These are phyloP conservation scores for Leishmania turanica DNA, from an alignment of 208 protist genomes.

Conservation along the genomic window DNA sequence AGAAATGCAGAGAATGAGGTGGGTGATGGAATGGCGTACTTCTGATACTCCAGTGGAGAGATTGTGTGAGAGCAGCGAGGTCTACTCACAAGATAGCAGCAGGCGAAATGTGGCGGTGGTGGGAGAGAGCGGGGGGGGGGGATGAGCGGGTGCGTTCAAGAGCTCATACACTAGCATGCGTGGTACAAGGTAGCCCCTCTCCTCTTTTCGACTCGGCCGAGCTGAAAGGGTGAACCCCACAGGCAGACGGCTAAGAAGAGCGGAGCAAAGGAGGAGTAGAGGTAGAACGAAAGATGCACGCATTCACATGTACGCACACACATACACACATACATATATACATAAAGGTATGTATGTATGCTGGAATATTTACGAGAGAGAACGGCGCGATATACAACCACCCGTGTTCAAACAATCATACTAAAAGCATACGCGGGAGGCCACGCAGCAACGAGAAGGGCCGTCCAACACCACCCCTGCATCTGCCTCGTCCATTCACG, in stretches of 20 bases:
- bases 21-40: not conserved
- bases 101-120: not conserved
- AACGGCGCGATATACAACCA: not conserved
- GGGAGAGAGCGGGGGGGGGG: not conserved
- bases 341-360: not conserved
- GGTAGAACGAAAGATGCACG: not conserved
- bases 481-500: not conserved
- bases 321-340: not conserved
- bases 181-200: not conserved
- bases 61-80: not conserved
- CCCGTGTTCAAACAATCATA: not conserved
- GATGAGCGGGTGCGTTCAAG: not conserved
- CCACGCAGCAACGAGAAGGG: not conserved
- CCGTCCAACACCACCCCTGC: not conserved
- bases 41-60: not conserved
- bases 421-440: not conserved
- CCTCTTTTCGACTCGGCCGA: not conserved
- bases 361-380: not conserved
- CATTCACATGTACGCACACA: not conserved
- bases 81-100: not conserved
- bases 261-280: not conserved
- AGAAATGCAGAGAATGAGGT: not conserved
- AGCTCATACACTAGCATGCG: not conserved
- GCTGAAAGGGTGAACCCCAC: not conserved
- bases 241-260: not conserved